These are phyloP conservation scores for Phytophthora aleatoria DNA, from an alignment of 352 stramenopile species.

Conservation along the genomic window DNA sequence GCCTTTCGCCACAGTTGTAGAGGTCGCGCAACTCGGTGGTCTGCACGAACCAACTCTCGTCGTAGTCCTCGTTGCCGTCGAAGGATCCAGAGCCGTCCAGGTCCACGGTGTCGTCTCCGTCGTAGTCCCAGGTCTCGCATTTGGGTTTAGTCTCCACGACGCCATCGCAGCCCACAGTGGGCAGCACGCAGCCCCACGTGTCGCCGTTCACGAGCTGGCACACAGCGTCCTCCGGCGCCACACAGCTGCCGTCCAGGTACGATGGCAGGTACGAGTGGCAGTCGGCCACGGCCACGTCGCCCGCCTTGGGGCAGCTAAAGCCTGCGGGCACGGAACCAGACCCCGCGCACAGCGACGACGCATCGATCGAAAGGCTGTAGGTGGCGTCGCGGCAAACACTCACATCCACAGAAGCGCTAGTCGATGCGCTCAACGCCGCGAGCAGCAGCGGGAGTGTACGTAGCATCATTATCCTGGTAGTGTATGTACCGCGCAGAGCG, in stretches of 20 bases:
- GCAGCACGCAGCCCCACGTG: slow-evolving; percentile 54
- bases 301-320: slow-evolving; percentile 37
- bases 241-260: slow-evolving; percentile 28
- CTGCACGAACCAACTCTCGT: slow-evolving; percentile 46
- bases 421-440: slow-evolving; percentile 3
- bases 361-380: slow-evolving; percentile 36
- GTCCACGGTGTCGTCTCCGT: slow-evolving; percentile 30
- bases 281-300: slow-evolving; percentile 38
- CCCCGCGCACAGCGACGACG: slow-evolving; percentile 39
- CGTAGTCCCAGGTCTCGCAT: slow-evolving; percentile 41
- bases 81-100: slow-evolving; percentile 28
- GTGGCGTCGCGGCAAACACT: slow-evolving; percentile 56
- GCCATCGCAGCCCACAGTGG: slow-evolving; percentile 36
- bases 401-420: slow-evolving; percentile 29
- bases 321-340: slow-evolving; percentile 34
- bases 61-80: slow-evolving; percentile 37
- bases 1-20: slow-evolving; percentile 35
- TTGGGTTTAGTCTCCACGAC: slow-evolving; percentile 13
- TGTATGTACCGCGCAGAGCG: slow-evolving; percentile 7
- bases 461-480: slow-evolving; percentile 15
- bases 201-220: slow-evolving; percentile 38
- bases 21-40: slow-evolving; percentile 35
- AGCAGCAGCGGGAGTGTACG: slow-evolving; percentile 17
- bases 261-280: slow-evolving; percentile 49
- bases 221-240: slow-evolving; percentile 44